Evolutionary conservation across 1,284 basidiomycete genomes (phyloP).

Genomic region (Neonothopanus nambi): DNA sequence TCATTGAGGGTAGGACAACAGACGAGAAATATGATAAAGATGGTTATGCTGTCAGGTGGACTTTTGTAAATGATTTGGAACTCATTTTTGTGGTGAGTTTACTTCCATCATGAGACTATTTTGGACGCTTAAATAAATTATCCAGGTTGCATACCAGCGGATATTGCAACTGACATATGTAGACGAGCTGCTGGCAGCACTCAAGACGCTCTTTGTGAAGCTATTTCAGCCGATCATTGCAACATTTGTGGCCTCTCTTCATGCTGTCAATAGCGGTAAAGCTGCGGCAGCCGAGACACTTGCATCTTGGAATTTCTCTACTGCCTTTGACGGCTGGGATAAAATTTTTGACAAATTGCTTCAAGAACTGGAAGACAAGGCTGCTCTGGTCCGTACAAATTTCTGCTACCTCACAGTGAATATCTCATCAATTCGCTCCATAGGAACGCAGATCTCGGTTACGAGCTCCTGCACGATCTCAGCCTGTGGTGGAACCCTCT

Average conservation of each 20-base stretch:
- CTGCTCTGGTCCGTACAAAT: conserved; percentile 53
- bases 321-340: conserved; percentile 83
- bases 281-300: conserved; percentile 37
- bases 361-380: conserved; percentile 74
- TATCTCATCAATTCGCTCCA: neutral
- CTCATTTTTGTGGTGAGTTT: conserved; percentile 88
- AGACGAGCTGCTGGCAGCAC: conserved; percentile 79
- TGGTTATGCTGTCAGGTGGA: conserved; percentile 91
- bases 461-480: conserved; percentile 42
- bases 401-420: conserved; percentile 2
- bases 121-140: conserved; percentile 8
- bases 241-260: conserved; percentile 80
- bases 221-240: conserved; percentile 82
- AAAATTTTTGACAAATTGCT: conserved; percentile 77
- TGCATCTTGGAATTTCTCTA: conserved; percentile 65
- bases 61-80: conserved; percentile 89
- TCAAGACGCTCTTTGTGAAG: conserved; percentile 85
- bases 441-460: conserved; percentile 72
- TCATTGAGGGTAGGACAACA: conserved; percentile 81
- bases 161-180: conserved; percentile 95
- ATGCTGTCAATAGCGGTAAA: conserved; percentile 53
- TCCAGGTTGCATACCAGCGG: conserved; percentile 94
- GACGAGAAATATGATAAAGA: conserved; percentile 89
- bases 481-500: conserved; percentile 38
- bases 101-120: neutral